Conservation (phyloP, 2,329 filamentous ascomycete genomes). For the Calonectria multiphialidica region DNA sequence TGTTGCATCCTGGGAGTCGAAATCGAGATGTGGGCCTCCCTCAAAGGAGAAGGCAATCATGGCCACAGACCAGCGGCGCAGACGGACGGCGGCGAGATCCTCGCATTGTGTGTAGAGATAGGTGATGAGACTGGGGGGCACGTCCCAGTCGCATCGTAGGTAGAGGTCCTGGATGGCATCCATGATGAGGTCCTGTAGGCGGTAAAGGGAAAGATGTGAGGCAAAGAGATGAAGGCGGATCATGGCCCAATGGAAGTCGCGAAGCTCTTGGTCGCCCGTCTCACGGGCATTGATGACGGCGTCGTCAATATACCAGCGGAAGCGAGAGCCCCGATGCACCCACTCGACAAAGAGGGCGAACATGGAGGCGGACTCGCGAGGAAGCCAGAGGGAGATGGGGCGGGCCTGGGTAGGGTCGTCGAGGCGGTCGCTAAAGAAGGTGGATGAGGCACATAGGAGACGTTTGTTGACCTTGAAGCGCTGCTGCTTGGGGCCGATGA, state of each 20-base stretch:
- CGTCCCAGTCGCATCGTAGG: slow-evolving; percentile 69
- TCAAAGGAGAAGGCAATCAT: slow-evolving; percentile 70
- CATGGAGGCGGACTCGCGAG: slow-evolving; percentile 62
- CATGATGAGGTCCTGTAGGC: slow-evolving; percentile 68
- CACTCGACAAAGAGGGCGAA: slow-evolving; percentile 67
- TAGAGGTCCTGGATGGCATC: slow-evolving; percentile 71
- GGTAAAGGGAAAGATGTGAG: slow-evolving; percentile 60
- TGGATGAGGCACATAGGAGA: slow-evolving; percentile 59
- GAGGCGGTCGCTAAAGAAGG: slow-evolving; percentile 62
- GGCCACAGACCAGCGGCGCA: slow-evolving; percentile 70
- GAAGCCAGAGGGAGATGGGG: slow-evolving; percentile 54
- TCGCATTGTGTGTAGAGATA: slow-evolving; percentile 68
- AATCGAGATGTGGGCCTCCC: slow-evolving; percentile 47
- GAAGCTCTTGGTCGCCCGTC: slow-evolving; percentile 44
- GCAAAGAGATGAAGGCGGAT: slow-evolving; percentile 70
- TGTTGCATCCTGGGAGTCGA: slow-evolving; percentile 44
- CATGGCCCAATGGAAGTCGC: slow-evolving; percentile 66
- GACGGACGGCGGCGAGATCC: slow-evolving; percentile 59
- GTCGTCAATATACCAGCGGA: slow-evolving; percentile 58
- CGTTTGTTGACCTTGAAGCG: slow-evolving; percentile 58
- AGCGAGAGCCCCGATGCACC: slow-evolving; percentile 60
- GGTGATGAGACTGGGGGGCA: slow-evolving; percentile 62
- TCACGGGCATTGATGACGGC: slow-evolving; percentile 49
- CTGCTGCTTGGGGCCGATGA: slow-evolving; percentile 56
- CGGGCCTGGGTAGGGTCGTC: slow-evolving; percentile 47